A percentile compares a stretch with the other conserved stretches of the same genome.
These are phyloP conservation scores for Kalaharituber pfeilii DNA, from an alignment of 2,329 filamentous ascomycete genomes.

Conservation along the genomic window DNA sequence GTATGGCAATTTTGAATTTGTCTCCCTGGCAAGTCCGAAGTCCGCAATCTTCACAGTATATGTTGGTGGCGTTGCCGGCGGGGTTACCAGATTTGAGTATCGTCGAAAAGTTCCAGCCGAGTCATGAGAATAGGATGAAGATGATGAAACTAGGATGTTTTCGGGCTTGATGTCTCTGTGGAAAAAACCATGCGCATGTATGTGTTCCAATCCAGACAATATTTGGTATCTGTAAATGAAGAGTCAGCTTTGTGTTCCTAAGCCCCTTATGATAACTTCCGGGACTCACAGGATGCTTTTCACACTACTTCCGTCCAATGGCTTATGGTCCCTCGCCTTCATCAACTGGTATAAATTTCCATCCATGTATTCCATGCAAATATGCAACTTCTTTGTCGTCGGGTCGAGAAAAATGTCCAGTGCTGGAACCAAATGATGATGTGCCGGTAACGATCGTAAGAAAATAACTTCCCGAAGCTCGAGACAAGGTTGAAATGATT, in stretches of 20 bases:
- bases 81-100: conserved; percentile 85
- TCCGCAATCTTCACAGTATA: conserved; percentile 98
- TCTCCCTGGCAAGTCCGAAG: conserved; percentile 93
- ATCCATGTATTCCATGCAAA: conserved; percentile 99
- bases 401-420: conserved; percentile 97
- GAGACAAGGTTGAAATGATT: conserved; percentile 74
- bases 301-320: conserved; percentile 71
- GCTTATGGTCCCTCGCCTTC: conserved; percentile 95
- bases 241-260: not conserved
- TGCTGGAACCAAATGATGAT: conserved; percentile 87
- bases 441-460: conserved; percentile 67
- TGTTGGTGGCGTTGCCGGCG: conserved; percentile 77
- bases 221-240: conserved; percentile 53
- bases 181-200: conserved; percentile 93
- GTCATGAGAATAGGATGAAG: conserved; percentile 51
- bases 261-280: conserved; percentile 1
- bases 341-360: conserved; percentile 97
- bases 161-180: conserved; percentile 98
- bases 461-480: conserved; percentile 97
- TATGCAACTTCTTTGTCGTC: conserved; percentile 88
- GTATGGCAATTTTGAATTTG: conserved; percentile 87
- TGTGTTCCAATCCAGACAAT: conserved; percentile 86
- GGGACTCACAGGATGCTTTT: conserved; percentile 65
- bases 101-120: conserved; percentile 70
- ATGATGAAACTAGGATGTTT: conserved; percentile 93